Base-by-base conservation (phyloP, 169 alveolate genomes). In the Plasmodium gonderi region DNA sequence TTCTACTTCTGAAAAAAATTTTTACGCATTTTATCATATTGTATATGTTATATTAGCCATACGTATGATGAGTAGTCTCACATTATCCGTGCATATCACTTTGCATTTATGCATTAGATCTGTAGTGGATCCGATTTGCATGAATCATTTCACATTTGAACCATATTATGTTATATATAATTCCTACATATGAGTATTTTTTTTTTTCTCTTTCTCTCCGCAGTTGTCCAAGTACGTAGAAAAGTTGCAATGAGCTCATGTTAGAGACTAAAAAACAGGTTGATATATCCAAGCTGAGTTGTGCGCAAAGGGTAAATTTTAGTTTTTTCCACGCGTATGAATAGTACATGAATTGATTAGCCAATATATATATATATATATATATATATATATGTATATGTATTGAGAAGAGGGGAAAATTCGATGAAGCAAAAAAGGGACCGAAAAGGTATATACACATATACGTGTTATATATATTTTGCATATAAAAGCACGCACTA, bases 161-260 rank as follows among this genome's bases (percentile, higher is more conserved):
- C 6, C 29, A 17, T 31, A 54, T 17, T 31, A 54, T 54, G 69
- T n/a, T 26, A 17, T 54, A 12, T 0, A 54, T 3, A 31, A 1
- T 49, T 23, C 38, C 4, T 60, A 8, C 17, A 5, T 29, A 5
- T 3, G 17, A 51, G 11, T 11, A 2, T 68, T 54, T 14, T 80
- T 80, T 64, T 29, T 8, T 40, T 80, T 54, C 5, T 8, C 68
- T 3, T 44, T 44, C 64, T n/a, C 26, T 83, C 67, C 51, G 20
- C 54, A 85, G 92, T 74, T 85, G 87, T 81, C 83, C 14, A 74
- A 74, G 12, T 85, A 85, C n/a, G 85, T 85, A 3, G 92, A 85
- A 60, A 85, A 72, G 44, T 75, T 85, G 23, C 87, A 85, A n/a
- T 85, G 78, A 85, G 26, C 23, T 12, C 8, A 31, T n/a, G 31